Percentiles rank a stretch among this genome's conserved stretches.
Conservation (phyloP, 164 flowering plant species). For the Houttuynia cordata region DNA sequence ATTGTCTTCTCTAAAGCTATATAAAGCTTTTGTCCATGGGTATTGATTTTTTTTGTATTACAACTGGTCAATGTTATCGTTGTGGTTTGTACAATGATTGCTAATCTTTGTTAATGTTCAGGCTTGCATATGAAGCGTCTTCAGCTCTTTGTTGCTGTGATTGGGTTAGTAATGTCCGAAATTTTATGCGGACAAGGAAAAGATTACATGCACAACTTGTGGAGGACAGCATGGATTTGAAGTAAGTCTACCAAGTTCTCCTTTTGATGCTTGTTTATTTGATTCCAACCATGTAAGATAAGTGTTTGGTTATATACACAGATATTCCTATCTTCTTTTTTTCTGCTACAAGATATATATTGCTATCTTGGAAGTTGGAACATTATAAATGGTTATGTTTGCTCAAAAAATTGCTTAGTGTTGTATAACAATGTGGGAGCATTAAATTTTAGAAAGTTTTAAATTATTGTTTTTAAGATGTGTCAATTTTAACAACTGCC, state of each 20-base stretch:
- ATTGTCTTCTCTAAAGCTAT: not conserved
- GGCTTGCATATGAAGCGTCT: constrained; percentile 53
- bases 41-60: not conserved
- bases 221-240: constrained; percentile 23
- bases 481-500: no score
- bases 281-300: no score
- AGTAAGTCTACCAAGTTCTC: constrained; percentile 32
- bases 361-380: no score
- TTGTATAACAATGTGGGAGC: no score
- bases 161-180: constrained; percentile 57
- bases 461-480: no score
- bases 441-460: no score
- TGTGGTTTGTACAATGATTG: not conserved
- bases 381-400: no score
- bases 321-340: no score
- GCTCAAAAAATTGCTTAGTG: no score
- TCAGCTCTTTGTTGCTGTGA: constrained; percentile 46
- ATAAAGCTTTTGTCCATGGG: not conserved
- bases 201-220: constrained; percentile 24
- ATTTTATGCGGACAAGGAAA: constrained; percentile 53
- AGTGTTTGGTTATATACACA: no score
- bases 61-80: not conserved
- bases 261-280: not conserved
- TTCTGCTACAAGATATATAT: no score
- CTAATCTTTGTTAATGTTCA: constrained; percentile 13